phyloP scores from a whole-genome alignment of 805 yeast genomes.

The Starmerella cellae region DNA sequence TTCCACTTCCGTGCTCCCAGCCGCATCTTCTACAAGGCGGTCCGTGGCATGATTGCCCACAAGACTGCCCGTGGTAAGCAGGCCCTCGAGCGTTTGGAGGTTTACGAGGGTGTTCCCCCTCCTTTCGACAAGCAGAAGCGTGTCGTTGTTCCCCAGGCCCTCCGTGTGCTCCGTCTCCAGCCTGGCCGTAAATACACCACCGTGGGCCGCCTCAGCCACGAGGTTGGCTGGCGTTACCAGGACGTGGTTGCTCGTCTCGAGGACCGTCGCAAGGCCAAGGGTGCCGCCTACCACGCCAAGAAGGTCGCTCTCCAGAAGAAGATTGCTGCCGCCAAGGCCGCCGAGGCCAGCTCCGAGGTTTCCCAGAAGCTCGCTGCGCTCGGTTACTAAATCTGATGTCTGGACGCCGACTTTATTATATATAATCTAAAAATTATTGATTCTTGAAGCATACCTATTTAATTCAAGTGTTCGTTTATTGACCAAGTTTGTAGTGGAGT shows the following conservation, averaged over 20 bases:
- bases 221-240: conserved; percentile 99
- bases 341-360: conserved; percentile 81
- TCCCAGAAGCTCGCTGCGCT: conserved; percentile 88
- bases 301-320: conserved; percentile 94
- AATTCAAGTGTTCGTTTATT: not conserved
- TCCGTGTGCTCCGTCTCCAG: conserved; percentile 96
- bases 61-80: conserved; percentile 99
- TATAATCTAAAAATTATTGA: conserved; percentile 1
- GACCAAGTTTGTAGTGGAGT: no score
- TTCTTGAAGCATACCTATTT: not conserved
- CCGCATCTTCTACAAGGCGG: conserved; percentile 98
- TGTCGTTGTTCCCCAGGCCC: conserved; percentile 99
- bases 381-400: conserved; percentile 62
- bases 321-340: conserved; percentile 70
- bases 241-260: conserved; percentile 93
- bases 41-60: conserved; percentile 99
- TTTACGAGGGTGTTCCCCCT: conserved; percentile 98
- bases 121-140: conserved; percentile 99
- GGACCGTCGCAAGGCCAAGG: conserved; percentile 98
- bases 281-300: conserved; percentile 98
- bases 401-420: conserved; percentile 17
- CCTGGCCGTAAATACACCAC: conserved; percentile 99
- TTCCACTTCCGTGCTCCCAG: conserved; percentile 99
- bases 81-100: conserved; percentile 98
- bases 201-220: conserved; percentile 85